Conservation (phyloP, 139 green algal genomes). For the Dunaliella sp. region DNA sequence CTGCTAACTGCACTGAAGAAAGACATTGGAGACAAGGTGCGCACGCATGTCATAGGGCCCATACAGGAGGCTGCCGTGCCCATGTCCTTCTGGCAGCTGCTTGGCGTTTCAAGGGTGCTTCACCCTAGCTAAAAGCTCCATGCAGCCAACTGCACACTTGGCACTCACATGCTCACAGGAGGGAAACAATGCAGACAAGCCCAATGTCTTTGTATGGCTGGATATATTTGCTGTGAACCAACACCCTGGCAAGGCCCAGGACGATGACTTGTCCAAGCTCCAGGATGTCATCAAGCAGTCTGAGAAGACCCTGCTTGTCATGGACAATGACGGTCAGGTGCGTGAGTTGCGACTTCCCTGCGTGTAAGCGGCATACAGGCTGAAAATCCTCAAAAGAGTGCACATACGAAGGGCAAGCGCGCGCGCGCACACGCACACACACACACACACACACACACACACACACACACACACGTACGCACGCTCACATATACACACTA, state of each 20-base stretch:
- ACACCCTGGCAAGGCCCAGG: slow-evolving; percentile 24
- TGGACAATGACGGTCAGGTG: slow-evolving; percentile 8
- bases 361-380: no score
- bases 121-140: no score
- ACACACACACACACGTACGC: no score
- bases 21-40: neutral
- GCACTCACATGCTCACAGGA: neutral
- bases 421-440: no score
- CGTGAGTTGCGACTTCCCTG: no score
- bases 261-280: slow-evolving; percentile 22
- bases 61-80: neutral
- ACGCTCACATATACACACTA: no score
- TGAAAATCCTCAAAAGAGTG: no score
- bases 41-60: neutral
- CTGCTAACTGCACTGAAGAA: slow-evolving; percentile 9
- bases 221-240: slow-evolving; percentile 34
- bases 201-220: neutral
- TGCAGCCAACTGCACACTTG: no score
- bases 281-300: slow-evolving; percentile 23
- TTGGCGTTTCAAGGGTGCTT: no score
- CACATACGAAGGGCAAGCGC: no score
- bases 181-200: neutral
- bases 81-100: no score
- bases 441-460: no score
- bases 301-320: slow-evolving; percentile 13